Evolutionary conservation across 2,329 filamentous ascomycete species (phyloP), one percentile per base, ranked within the genome.

Genomic region (Fusarium sulawesiense): DNA sequence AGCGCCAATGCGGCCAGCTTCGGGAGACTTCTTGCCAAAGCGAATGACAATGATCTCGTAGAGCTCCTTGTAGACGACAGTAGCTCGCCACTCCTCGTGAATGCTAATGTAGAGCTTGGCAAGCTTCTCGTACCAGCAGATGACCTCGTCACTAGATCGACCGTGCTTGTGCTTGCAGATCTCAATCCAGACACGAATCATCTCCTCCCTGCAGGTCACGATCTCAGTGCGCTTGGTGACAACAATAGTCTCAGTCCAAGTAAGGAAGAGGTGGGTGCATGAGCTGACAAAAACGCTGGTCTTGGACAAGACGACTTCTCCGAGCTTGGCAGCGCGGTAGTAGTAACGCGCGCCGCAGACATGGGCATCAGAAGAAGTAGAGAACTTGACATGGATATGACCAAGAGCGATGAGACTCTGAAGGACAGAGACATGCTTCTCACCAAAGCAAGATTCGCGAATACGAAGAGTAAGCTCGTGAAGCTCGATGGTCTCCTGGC

Each of bases 371-470:
- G 72, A 73, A 4, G 66, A 68, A 3, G 60, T 60, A 2, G 64
- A 68, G 23, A 72, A 60, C 1, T 64, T 57, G 23, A 74, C 68
- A 14, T 81, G 78, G 1, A 80, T 67, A 25, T 75, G 76, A 12
- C 79, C 80, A 25, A 82, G 74, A 7, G 77, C 75, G 34, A 82
- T 78, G 30, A 82, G 67, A 7, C 70, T 79, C 71, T 82, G 80
- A 7, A 82, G 69, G 1, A 81, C 79, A 0, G 75, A 69, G 8
- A 73, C 58, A 42, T 81, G 78, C 60, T 79, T 76, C 61, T 80
- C 76, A 6, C 78, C 78, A 27, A 82, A 80, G 53, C 78, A 79
- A 4, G 77, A 62, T 44, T 78, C 75, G 7, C 79, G 77, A 37
- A 82, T 76, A 11, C 74, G 77, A 10, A 82, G 76, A 2, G 78